Percentiles rank a stretch among this genome's conserved stretches.
These are phyloP conservation scores for Brettanomyces nanus DNA, from an alignment of 805 yeast species.

Conservation along the genomic window DNA sequence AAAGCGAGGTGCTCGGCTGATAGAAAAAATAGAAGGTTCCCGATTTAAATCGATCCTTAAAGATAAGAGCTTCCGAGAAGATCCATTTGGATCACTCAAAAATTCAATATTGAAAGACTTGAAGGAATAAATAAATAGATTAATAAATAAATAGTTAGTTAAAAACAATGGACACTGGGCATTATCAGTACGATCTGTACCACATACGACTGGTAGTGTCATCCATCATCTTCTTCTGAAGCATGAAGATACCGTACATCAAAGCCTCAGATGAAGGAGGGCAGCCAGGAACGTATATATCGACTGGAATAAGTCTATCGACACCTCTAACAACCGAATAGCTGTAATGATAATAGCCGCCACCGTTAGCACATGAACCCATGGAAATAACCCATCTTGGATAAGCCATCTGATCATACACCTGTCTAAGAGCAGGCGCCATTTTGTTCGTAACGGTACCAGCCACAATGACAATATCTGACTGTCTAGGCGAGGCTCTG, in stretches of 20 bases:
- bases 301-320: conserved; percentile 83
- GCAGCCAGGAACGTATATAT: conserved; percentile 87
- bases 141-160: conserved; percentile 2
- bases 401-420: conserved; percentile 90
- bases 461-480: conserved; percentile 88
- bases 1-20: conserved; percentile 38
- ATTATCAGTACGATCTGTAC: conserved; percentile 50
- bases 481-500: conserved; percentile 90
- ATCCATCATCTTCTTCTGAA: conserved; percentile 84
- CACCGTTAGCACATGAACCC: conserved; percentile 94
- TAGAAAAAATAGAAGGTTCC: conserved; percentile 48
- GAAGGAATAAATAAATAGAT: too few species aligned
- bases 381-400: conserved; percentile 92
- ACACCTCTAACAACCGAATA: conserved; percentile 87
- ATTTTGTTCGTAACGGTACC: conserved; percentile 87
- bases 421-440: conserved; percentile 92
- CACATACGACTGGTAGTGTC: conserved; percentile 76
- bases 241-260: conserved; percentile 83
- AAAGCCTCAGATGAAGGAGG: conserved; percentile 90
- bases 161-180: neutral
- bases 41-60: conserved; percentile 52
- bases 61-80: conserved; percentile 43
- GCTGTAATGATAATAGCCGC: conserved; percentile 87
- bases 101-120: conserved; percentile 38
- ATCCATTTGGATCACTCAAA: conserved; percentile 60